Evolutionary conservation across 768 basidiomycete genomes (phyloP).

Genomic region (Suillus luteus): DNA sequence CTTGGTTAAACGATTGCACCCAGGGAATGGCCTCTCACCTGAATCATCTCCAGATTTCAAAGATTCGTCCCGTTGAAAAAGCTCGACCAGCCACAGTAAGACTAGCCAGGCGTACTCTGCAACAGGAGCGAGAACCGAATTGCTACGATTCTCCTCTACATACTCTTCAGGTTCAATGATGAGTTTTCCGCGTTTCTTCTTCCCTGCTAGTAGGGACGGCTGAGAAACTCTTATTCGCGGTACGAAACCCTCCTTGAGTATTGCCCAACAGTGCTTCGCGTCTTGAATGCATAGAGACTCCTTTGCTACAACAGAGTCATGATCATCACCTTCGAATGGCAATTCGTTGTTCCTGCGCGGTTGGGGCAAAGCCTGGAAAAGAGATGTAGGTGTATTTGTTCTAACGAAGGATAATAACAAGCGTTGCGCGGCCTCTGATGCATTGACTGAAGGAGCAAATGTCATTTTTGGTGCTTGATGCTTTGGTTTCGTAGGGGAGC

Average conservation of each 20-base stretch:
- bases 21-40: slow-evolving; percentile 22
- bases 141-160: slow-evolving; percentile 23
- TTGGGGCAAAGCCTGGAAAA: slow-evolving; percentile 57
- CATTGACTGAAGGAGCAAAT: slow-evolving; percentile 44
- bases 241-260: slow-evolving; percentile 57
- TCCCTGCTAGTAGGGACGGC: slow-evolving; percentile 17
- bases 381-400: slow-evolving; percentile 56
- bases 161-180: slow-evolving; percentile 29
- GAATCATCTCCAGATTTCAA: slow-evolving; percentile 30
- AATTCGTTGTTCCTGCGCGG: slow-evolving; percentile 35
- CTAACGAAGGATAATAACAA: slow-evolving; percentile 55
- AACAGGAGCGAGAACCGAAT: slow-evolving; percentile 38
- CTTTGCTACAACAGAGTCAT: slow-evolving; percentile 58
- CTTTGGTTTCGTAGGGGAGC: slow-evolving; percentile 53
- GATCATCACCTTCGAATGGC: slow-evolving; percentile 29
- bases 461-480: slow-evolving; percentile 42
- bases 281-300: slow-evolving; percentile 55
- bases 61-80: slow-evolving; percentile 71
- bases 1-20: slow-evolving; percentile 9
- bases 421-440: slow-evolving; percentile 52
- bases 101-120: slow-evolving; percentile 69
- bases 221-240: slow-evolving; percentile 32
- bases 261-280: slow-evolving; percentile 61
- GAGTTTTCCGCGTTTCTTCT: slow-evolving; percentile 36
- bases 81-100: slow-evolving; percentile 64